phyloP scores from a whole-genome alignment of 2,329 filamentous ascomycete genomes.

The Penicillium olsonii region DNA sequence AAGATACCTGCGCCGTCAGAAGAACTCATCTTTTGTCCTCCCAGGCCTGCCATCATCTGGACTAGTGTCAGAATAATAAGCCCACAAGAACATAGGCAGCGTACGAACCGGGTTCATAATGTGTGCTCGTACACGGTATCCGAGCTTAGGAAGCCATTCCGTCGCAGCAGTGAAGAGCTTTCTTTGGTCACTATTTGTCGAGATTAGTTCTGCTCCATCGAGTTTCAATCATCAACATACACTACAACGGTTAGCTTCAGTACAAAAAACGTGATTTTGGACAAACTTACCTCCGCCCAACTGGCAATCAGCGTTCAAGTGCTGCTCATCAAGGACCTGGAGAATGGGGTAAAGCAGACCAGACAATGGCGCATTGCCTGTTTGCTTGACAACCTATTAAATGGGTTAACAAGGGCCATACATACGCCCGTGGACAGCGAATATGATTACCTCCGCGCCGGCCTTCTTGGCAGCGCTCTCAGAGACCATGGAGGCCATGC shows the following conservation, averaged over 20 bases:
- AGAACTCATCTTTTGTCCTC: constrained; percentile 84
- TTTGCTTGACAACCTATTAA: constrained; percentile 77
- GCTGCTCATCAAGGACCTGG: constrained; percentile 87
- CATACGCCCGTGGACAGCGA: too few species aligned
- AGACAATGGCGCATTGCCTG: constrained; percentile 64
- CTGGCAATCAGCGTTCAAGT: constrained; percentile 84
- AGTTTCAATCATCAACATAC: too few species aligned
- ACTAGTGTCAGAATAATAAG: too few species aligned
- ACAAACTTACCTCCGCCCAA: constrained; percentile 63
- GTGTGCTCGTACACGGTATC: constrained; percentile 73
- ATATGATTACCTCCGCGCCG: constrained; percentile 66
- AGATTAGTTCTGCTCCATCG: too few species aligned
- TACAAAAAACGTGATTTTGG: too few species aligned
- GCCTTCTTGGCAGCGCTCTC: constrained; percentile 86
- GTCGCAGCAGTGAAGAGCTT: constrained; percentile 60
- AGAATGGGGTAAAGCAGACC: constrained; percentile 65
- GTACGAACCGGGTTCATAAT: constrained; percentile 65
- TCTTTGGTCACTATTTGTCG: constrained; percentile 15
- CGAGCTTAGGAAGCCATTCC: constrained; percentile 81
- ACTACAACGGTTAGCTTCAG: constrained; percentile 8
- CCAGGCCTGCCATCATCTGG: constrained; percentile 79
- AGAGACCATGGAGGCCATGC: constrained; percentile 58
- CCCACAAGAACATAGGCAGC: too few species aligned
- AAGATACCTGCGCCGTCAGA: constrained; percentile 53
- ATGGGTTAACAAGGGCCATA: background rate